Percentiles rank a stretch among this genome's conserved stretches.
These are phyloP conservation scores for Colletotrichum lindemuthianum DNA, from an alignment of 2,329 filamentous ascomycete species.

Conservation along the genomic window DNA sequence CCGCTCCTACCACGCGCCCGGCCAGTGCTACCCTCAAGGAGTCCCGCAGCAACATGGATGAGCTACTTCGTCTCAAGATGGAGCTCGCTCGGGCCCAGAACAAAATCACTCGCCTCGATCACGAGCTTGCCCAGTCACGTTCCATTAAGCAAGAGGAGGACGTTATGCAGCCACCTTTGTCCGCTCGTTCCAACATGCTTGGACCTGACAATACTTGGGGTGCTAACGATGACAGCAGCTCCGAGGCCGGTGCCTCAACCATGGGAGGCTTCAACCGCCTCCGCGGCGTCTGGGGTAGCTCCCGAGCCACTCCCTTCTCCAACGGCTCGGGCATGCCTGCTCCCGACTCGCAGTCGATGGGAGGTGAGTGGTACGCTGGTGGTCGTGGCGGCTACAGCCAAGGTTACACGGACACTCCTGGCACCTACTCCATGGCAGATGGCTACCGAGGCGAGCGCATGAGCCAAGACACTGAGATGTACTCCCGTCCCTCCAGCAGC, in stretches of 20 bases:
- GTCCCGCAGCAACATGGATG: slow-evolving; percentile 56
- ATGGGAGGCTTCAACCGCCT: slow-evolving; percentile 62
- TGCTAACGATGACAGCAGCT: slow-evolving; percentile 63
- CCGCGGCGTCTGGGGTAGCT: slow-evolving; percentile 66
- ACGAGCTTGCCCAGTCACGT: slow-evolving; percentile 74
- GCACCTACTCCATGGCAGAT: slow-evolving; percentile 50
- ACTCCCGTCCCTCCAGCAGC: slow-evolving; percentile 52
- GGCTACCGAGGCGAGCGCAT: slow-evolving; percentile 57
- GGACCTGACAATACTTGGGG: slow-evolving; percentile 60
- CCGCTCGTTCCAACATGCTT: slow-evolving; percentile 14
- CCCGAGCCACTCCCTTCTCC: slow-evolving; percentile 52
- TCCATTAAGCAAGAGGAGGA: slow-evolving; percentile 64
- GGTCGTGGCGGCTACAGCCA: slow-evolving; percentile 51
- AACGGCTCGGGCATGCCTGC: slow-evolving; percentile 44
- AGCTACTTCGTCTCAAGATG: slow-evolving; percentile 74
- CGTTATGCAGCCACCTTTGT: slow-evolving; percentile 1
- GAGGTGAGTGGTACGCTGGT: slow-evolving; percentile 57
- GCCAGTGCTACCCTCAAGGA: slow-evolving; percentile 62
- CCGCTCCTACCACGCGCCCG: slow-evolving; percentile 61
- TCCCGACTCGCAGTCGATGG: slow-evolving; percentile 44
- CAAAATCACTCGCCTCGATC: slow-evolving; percentile 76
- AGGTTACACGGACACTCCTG: slow-evolving; percentile 52
- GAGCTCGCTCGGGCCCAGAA: slow-evolving; percentile 77
- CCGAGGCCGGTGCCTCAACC: slow-evolving; percentile 67
- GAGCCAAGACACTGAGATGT: slow-evolving; percentile 59